A percentile compares a stretch with the other conserved stretches of the same genome.
Conservation (phyloP, 2,329 filamentous ascomycete genomes). For the Blastomyces gilchristii region DNA sequence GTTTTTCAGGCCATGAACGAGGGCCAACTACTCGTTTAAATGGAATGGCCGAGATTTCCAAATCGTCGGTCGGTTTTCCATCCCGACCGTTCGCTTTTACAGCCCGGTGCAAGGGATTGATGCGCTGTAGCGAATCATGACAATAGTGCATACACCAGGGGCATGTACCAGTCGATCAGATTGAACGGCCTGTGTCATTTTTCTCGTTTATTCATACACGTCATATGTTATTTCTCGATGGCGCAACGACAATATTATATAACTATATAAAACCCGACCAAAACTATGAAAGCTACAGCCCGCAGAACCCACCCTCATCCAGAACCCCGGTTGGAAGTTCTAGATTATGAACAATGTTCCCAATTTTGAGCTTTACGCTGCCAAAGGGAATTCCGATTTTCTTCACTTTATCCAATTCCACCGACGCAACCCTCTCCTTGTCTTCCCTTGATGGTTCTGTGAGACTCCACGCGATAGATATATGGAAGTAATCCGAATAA, state of each 20-base stretch:
- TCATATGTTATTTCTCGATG: background rate
- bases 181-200: background rate
- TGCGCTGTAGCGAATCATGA: too few species aligned
- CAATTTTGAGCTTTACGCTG: conserved; percentile 63
- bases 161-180: too few species aligned
- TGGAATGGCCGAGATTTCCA: background rate
- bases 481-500: conserved; percentile 58
- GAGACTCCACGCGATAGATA: conserved; percentile 82
- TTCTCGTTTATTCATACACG: background rate
- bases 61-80: background rate
- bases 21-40: background rate
- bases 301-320: conserved; percentile 13
- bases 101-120: too few species aligned
- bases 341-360: conserved; percentile 50
- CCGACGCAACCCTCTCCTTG: conserved; percentile 20
- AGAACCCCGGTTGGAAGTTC: conserved; percentile 16
- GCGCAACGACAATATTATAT: too few species aligned
- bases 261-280: background rate
- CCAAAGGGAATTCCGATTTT: conserved; percentile 45
- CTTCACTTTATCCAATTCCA: conserved; percentile 25
- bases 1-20: too few species aligned
- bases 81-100: background rate
- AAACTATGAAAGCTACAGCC: conserved; percentile 9
- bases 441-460: conserved; percentile 41
- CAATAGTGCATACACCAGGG: too few species aligned